Conservation (phyloP, 306 rosid genomes). For the Fagus sylvatica region DNA sequence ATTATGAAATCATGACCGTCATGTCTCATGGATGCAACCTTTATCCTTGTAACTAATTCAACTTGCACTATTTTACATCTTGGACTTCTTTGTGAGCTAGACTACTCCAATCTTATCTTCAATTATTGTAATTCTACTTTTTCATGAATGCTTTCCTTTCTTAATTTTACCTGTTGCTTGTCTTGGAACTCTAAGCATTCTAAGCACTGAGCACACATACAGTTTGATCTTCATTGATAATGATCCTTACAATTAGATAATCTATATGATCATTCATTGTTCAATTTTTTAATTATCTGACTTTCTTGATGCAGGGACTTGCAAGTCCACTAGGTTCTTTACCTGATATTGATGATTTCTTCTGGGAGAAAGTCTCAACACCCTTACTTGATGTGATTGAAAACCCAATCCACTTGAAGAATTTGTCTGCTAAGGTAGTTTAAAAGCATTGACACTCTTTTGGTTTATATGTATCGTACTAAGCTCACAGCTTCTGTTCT, state of each 20-base stretch:
- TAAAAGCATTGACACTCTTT: slow-evolving; percentile 15
- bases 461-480: slow-evolving; percentile 5
- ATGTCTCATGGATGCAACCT: not conserved
- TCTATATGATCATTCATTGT: slow-evolving; percentile 10
- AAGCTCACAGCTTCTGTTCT: slow-evolving; percentile 27
- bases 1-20: not conserved
- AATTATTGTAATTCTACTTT: not conserved
- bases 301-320: slow-evolving; percentile 52
- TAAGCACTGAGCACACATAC: not conserved
- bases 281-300: slow-evolving; percentile 18
- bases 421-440: slow-evolving; percentile 68
- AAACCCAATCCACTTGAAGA: slow-evolving; percentile 86
- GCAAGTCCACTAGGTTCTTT: slow-evolving; percentile 43
- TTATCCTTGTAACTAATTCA: not conserved
- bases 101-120: not conserved
- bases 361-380: slow-evolving; percentile 67
- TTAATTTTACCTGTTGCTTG: too few species aligned
- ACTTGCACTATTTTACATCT: not conserved
- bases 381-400: slow-evolving; percentile 83
- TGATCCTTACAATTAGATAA: slow-evolving; percentile 15
- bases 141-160: too few species aligned
- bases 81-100: not conserved
- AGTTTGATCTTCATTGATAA: slow-evolving; percentile 4
- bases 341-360: slow-evolving; percentile 56
- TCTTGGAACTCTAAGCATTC: too few species aligned